Conservation (phyloP, 306 rosid genomes). For the Quercus parvula region DNA sequence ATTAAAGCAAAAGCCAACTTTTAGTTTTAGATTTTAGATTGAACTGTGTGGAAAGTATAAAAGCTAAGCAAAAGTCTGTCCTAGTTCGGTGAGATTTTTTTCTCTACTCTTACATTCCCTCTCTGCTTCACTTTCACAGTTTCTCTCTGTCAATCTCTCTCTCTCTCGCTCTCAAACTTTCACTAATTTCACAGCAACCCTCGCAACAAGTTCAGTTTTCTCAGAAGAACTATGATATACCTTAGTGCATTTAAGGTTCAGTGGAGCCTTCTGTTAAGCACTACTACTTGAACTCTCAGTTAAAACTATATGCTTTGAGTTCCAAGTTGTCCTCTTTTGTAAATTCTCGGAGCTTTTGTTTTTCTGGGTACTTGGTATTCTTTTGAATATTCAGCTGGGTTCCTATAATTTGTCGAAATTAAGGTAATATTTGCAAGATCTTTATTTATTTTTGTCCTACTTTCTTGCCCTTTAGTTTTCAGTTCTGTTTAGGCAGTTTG, state of each 20-base stretch:
- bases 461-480: background rate
- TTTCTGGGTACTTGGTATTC: constrained; percentile 5
- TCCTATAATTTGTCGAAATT: constrained; percentile 59
- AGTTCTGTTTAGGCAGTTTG: constrained; percentile 22
- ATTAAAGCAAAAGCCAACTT: no score
- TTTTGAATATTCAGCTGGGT: constrained; percentile 22
- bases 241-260: constrained; percentile 35
- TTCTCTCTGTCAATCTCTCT: constrained; percentile 1
- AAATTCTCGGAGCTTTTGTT: constrained; percentile 10
- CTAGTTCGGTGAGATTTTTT: constrained; percentile 13
- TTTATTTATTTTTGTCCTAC: constrained; percentile 4
- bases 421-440: constrained; percentile 59
- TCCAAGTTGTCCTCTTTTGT: background rate
- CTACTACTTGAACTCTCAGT: constrained; percentile 15
- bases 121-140: background rate
- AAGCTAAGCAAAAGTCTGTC: constrained; percentile 20
- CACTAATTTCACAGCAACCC: constrained; percentile 21
- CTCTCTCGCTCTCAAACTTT: constrained; percentile 1
- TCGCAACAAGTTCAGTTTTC: constrained; percentile 24
- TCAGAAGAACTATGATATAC: constrained; percentile 32
- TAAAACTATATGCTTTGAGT: constrained; percentile 1
- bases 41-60: constrained; percentile 6
- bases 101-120: background rate
- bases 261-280: constrained; percentile 23
- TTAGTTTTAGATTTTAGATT: background rate